Conservation (phyloP, 345 rosid genomes). For the Syzygium aqueum region DNA sequence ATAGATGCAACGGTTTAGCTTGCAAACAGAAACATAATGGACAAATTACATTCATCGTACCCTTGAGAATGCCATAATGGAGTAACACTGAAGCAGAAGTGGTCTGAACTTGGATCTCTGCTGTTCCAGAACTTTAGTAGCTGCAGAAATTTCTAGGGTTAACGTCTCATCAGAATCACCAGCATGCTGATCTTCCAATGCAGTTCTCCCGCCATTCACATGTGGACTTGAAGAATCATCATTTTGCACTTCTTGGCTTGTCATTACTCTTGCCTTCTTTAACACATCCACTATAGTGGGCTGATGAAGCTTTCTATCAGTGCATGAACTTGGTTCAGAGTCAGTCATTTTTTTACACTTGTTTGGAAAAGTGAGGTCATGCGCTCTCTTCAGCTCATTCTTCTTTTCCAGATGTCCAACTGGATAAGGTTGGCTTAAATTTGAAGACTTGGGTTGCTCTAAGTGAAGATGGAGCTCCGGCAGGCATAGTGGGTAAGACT, state of each 20-base stretch:
- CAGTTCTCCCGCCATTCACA: conserved; percentile 12
- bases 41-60: conserved; percentile 19
- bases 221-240: conserved; percentile 25
- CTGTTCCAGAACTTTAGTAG: conserved; percentile 37
- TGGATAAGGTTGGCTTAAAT: conserved; percentile 21
- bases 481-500: conserved; percentile 41
- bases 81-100: conserved; percentile 46
- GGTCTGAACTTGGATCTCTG: conserved; percentile 82
- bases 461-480: conserved; percentile 53
- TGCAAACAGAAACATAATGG: background rate
- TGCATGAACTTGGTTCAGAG: conserved; percentile 22
- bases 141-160: conserved; percentile 49
- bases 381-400: conserved; percentile 25
- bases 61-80: conserved; percentile 55
- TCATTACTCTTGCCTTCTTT: conserved; percentile 36
- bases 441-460: conserved; percentile 30
- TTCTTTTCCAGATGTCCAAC: conserved; percentile 23
- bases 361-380: conserved; percentile 19
- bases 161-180: conserved; percentile 19
- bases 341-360: conserved; percentile 23
- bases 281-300: conserved; percentile 51
- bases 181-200: conserved; percentile 19
- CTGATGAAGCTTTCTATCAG: conserved; percentile 37
- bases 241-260: conserved; percentile 40
- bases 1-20: background rate